phyloP scores from a whole-genome alignment of 129 eudicot genomes.

The Arctium lappa region DNA sequence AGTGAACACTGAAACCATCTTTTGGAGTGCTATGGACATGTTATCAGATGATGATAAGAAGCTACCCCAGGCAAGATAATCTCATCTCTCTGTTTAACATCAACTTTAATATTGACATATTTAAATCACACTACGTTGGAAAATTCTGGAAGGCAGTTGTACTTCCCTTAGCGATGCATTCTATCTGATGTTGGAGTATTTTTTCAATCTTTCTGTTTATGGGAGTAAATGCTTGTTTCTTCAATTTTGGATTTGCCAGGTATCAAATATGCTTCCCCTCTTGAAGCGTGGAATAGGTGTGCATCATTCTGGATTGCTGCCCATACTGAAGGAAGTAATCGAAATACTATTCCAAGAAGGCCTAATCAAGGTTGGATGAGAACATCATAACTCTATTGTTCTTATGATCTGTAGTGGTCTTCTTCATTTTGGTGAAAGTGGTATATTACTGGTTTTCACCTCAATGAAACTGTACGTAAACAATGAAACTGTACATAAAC shows the following conservation, averaged over 20 bases:
- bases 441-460: no score
- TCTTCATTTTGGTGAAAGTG: background rate
- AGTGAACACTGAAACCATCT: slow-evolving; percentile 76
- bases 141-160: background rate
- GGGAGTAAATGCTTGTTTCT: background rate
- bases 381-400: background rate
- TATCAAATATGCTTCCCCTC: slow-evolving; percentile 91
- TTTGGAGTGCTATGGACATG: slow-evolving; percentile 99
- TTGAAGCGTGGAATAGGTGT: slow-evolving; percentile 99
- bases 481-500: no score
- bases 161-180: background rate
- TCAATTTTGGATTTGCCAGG: slow-evolving; percentile 38
- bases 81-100: background rate
- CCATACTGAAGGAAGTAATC: slow-evolving; percentile 96
- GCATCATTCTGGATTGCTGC: slow-evolving; percentile 99
- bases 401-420: background rate
- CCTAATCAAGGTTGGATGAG: slow-evolving; percentile 72
- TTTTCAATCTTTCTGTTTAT: background rate
- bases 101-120: background rate
- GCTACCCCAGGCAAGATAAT: slow-evolving; percentile 77
- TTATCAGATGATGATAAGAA: slow-evolving; percentile 97
- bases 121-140: background rate
- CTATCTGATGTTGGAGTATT: background rate
- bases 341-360: slow-evolving; percentile 99
- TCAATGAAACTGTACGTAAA: no score